phyloP scores from a whole-genome alignment of 2,329 filamentous ascomycete genomes.

The Colletotrichum incanum region DNA sequence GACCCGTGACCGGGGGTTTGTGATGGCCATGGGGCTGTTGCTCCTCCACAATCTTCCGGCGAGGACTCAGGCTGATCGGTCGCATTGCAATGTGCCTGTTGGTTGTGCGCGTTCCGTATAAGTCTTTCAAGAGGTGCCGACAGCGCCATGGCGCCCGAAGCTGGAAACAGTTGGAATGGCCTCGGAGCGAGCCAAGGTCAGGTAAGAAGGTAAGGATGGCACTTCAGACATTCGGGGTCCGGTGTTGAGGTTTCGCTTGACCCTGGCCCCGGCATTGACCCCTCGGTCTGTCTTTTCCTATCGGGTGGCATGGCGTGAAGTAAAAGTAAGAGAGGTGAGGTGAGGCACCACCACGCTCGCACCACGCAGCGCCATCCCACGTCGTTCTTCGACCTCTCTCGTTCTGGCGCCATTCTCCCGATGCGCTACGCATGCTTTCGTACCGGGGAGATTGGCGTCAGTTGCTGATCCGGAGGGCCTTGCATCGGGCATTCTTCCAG shows the following conservation, averaged over 20 bases:
- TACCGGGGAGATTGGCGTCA: conserved; percentile 5
- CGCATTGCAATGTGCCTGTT: conserved; percentile 4
- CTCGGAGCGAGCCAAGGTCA: conserved; percentile 5
- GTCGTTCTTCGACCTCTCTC: conserved; percentile 8
- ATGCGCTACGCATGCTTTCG: neutral
- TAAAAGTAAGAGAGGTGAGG: conserved; percentile 2
- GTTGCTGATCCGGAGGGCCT: conserved; percentile 20
- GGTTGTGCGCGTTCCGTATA: neutral
- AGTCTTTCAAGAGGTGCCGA: neutral
- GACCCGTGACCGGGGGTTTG: conserved; percentile 31
- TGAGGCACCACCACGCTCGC: conserved; percentile 23
- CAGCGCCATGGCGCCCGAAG: neutral
- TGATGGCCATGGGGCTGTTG: conserved; percentile 16
- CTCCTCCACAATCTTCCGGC: conserved; percentile 24
- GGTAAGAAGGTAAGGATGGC: neutral
- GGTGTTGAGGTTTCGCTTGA: conserved; percentile 29
- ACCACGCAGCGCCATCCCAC: conserved; percentile 22
- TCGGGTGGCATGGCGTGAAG: conserved; percentile 27
- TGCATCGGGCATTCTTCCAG: neutral
- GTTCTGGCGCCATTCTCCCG: neutral
- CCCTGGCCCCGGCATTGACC: conserved; percentile 33
- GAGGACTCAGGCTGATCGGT: conserved; percentile 18
- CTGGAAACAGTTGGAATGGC: conserved; percentile 21
- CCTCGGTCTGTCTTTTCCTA: conserved; percentile 33
- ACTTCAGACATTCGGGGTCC: conserved; percentile 21